phyloP scores from a whole-genome alignment of 768 basidiomycete genomes.

The Lactarius sp. region DNA sequence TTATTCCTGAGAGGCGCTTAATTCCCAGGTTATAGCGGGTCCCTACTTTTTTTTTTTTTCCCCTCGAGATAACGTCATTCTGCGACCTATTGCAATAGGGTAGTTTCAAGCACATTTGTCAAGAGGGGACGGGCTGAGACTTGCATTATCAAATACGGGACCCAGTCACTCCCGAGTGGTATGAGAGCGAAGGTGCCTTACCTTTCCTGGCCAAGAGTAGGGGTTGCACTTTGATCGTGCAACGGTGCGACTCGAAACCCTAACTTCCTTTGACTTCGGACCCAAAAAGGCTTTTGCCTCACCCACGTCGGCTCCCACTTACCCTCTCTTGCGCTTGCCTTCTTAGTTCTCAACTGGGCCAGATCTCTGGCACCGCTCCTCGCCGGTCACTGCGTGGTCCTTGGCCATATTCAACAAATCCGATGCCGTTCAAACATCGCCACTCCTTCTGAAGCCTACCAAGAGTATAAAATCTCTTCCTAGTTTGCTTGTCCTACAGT shows the following conservation, averaged over 20 bases:
- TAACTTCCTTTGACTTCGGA: constrained; percentile 17
- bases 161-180: constrained; percentile 4
- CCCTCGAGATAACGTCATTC: constrained; percentile 8
- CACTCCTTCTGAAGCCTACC: constrained; percentile 9
- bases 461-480: constrained; percentile 19
- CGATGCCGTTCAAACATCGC: constrained; percentile 22
- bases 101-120: neutral
- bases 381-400: constrained; percentile 16
- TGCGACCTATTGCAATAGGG: constrained; percentile 1
- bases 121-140: constrained; percentile 10
- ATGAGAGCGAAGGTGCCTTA: constrained; percentile 14
- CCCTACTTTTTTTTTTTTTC: constrained; percentile 18
- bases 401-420: constrained; percentile 21
- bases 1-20: constrained; percentile 2
- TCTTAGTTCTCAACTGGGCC: constrained; percentile 15
- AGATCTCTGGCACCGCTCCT: constrained; percentile 14
- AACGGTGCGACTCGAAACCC: constrained; percentile 18
- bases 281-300: constrained; percentile 19
- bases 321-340: constrained; percentile 13
- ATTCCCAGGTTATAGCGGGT: constrained; percentile 13
- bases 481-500: constrained; percentile 6
- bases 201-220: constrained; percentile 10
- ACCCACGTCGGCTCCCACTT: constrained; percentile 11
- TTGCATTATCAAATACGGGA: constrained; percentile 18
- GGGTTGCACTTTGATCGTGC: constrained; percentile 14